These are phyloP conservation scores for Nephelium lappaceum DNA, from an alignment of 345 rosid species.

Conservation along the genomic window DNA sequence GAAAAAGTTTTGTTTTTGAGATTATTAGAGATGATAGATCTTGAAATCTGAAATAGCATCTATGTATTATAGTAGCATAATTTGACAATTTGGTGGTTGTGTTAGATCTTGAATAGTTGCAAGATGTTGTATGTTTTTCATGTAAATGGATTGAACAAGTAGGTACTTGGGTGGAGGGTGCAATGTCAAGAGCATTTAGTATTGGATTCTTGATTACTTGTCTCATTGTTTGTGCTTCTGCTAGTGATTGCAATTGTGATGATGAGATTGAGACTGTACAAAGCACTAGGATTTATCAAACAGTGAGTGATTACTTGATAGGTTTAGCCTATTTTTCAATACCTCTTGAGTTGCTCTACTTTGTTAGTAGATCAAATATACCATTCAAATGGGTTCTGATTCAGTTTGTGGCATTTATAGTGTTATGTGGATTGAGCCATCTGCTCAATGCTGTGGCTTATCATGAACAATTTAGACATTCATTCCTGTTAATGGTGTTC, in stretches of 20 bases:
- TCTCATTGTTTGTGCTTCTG: constrained; percentile 48
- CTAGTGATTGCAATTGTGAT: constrained; percentile 79
- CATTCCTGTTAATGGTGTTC: constrained; percentile 77
- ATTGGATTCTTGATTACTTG: constrained; percentile 50
- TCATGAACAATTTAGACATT: constrained; percentile 64
- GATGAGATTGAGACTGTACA: constrained; percentile 79
- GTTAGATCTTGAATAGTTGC: constrained; percentile 26
- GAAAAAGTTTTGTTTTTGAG: background rate
- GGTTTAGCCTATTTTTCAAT: constrained; percentile 93
- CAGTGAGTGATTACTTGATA: constrained; percentile 88
- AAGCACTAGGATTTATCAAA: constrained; percentile 77
- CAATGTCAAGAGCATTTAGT: constrained; percentile 73
- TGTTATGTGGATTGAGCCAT: constrained; percentile 94
- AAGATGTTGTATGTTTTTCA: background rate
- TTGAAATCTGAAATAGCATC: constrained; percentile 22
- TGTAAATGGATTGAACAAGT: constrained; percentile 29
- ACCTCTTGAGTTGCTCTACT: constrained; percentile 91
- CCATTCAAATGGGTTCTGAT: constrained; percentile 98
- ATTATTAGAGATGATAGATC: constrained; percentile 26
- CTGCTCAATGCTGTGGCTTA: constrained; percentile 87
- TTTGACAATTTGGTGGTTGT: background rate
- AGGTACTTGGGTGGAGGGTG: constrained; percentile 24
- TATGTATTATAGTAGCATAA: background rate
- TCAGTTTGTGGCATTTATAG: constrained; percentile 85
- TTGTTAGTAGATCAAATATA: constrained; percentile 81